Evolutionary conservation across 768 basidiomycete species (phyloP).

Genomic region (Auriscalpium orientale): DNA sequence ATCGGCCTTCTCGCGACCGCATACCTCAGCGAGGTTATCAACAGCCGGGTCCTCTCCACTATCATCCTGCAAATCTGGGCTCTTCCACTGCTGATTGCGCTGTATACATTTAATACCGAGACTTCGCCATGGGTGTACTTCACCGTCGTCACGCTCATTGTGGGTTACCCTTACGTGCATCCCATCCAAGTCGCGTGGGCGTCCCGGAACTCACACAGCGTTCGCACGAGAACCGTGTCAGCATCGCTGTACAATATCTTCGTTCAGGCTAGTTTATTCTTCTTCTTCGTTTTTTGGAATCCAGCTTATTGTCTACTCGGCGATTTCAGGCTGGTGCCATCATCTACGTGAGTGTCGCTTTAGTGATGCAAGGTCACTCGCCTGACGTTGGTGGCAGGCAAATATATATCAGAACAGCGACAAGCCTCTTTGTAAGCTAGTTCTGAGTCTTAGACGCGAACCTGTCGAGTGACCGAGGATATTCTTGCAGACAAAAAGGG

Average conservation of each 20-base stretch:
- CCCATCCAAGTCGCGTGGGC: slow-evolving; percentile 42
- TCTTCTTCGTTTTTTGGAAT: too few relatives aligned
- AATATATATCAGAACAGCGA: slow-evolving; percentile 52
- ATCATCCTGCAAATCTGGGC: slow-evolving; percentile 55
- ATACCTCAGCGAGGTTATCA: slow-evolving; percentile 46
- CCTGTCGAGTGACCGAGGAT: neutral
- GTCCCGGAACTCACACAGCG: slow-evolving; percentile 53
- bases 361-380: neutral
- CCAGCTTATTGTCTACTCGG: too few relatives aligned
- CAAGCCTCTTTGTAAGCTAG: slow-evolving; percentile 23
- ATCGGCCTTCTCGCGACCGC: slow-evolving; percentile 33
- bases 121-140: slow-evolving; percentile 53
- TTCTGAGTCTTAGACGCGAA: neutral
- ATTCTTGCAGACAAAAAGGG: slow-evolving; percentile 47
- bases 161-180: slow-evolving; percentile 41
- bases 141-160: slow-evolving; percentile 44
- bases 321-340: slow-evolving; percentile 43
- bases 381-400: slow-evolving; percentile 24
- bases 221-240: slow-evolving; percentile 41
- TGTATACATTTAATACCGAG: slow-evolving; percentile 40
- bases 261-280: too few relatives aligned
- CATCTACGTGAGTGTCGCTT: slow-evolving; percentile 29
- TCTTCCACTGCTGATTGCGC: slow-evolving; percentile 48
- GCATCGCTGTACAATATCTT: slow-evolving; percentile 53
- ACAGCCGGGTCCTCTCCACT: slow-evolving; percentile 47